Base-by-base conservation (phyloP, 129 eudicot genomes). In the Ambrosia artemisiifolia region DNA sequence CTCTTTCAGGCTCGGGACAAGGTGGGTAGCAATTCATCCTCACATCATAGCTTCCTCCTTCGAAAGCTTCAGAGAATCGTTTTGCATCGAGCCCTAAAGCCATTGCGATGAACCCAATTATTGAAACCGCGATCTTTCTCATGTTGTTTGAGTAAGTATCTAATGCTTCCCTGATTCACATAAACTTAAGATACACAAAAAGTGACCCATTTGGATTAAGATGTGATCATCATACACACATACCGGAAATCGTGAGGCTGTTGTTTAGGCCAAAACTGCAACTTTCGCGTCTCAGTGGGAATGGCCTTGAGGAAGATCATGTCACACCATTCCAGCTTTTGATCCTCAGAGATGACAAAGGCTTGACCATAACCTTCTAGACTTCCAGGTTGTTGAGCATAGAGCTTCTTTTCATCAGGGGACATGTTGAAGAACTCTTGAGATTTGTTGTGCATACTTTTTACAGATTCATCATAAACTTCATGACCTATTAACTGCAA, bases 361-460 rank as follows among this genome's bases (percentile, higher is more conserved):
- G 83, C 83, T 73, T 79, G 83, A 73, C 83, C 83, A 36, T 79
- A 79, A 66, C 83, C 83, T 73, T 79, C 83, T 40, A 79, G 62
- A 73, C 83, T 73, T 79, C 79, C 83, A 35, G 79, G 75, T 62
- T 73, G 66, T 67, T 79, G 83, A 19, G 79, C 83, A 73, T 79
- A 79, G n/a, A 24, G 36, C 16, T 57, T 66, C 51, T 66, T 73
- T 30, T 66, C 83, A 63, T 79, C 83, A 47, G 73, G 17, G 64
- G 78, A 16, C 24, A 73, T 36, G 32, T 79, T 42, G 6, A 79
- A 73, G 61, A 79, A 79, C 70, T 80, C 77, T 19, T 54, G 56
- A 51, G 20, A 50, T 63, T 80, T 69, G 64, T 33, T 63, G 40
- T 75, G 40, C 80, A 75, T 80, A 67, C 7, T n/a, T 53, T 70